These are phyloP conservation scores for Amaranthus tricolor DNA, from an alignment of 179 eudicot genomes.

Conservation along the genomic window DNA sequence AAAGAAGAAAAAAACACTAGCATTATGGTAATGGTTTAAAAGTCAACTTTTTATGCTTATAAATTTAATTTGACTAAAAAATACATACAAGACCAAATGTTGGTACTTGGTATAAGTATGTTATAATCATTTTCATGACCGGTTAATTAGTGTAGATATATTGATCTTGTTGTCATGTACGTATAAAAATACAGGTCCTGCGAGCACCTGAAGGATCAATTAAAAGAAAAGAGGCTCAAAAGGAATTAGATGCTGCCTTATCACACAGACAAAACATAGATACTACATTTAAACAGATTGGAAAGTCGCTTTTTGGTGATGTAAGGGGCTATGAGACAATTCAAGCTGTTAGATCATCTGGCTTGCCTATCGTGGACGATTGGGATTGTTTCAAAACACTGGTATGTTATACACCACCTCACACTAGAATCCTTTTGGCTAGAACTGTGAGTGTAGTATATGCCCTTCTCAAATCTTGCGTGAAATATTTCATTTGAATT, in stretches of 20 bases:
- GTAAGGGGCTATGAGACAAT: conserved; percentile 46
- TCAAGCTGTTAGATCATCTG: conserved; percentile 45
- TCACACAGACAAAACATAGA: conserved; percentile 62
- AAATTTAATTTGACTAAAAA: background rate
- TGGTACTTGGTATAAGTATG: too few relatives aligned
- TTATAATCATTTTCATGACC: too few relatives aligned
- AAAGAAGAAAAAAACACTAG: too few relatives aligned
- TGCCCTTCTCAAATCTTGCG: too few relatives aligned
- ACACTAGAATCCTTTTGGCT: too few relatives aligned
- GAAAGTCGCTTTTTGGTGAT: conserved; percentile 58
- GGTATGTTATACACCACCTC: conserved; percentile 24
- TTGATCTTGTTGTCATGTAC: too few relatives aligned
- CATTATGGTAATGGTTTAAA: too few relatives aligned
- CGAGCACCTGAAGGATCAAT: conserved; percentile 43
- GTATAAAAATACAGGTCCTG: conserved; percentile 24
- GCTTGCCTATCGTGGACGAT: conserved; percentile 69
- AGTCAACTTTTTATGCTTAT: too few relatives aligned
- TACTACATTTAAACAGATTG: conserved; percentile 44
- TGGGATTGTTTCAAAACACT: conserved; percentile 71
- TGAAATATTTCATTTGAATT: too few relatives aligned
- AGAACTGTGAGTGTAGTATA: too few relatives aligned
- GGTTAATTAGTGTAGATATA: too few relatives aligned
- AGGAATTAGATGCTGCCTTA: conserved; percentile 52
- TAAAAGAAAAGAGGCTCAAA: conserved; percentile 49
- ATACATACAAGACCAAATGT: conserved; percentile 6